Evolutionary conservation across 192 early-diverging fungal genomes (phyloP), one percentile per base, ranked within the genome.

Genomic region (Allomyces arbusculus): DNA sequence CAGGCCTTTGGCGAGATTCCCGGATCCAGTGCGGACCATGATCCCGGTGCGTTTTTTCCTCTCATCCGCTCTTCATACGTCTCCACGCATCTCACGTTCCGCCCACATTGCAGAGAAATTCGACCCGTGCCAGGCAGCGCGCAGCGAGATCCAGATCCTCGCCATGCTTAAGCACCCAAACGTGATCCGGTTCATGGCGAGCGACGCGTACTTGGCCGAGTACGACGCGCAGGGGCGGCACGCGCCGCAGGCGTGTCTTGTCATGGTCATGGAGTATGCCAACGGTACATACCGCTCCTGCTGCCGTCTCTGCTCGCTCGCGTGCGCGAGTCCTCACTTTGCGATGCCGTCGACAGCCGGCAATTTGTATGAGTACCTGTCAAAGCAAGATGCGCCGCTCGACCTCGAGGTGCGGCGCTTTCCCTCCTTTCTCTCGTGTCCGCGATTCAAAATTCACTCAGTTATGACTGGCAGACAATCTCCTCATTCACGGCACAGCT

Each of bases 131-230:
- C 33, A 40, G 33, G 33, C 33, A 16, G 12, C 50, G 16, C 50
- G 50, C 50, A 40, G 20, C 44, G 64, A 65, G 28, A 65, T 65
- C 44, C 64, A 65, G 44, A 44, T 65, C 33, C 64, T 65, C 16
- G 26, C 64, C 20, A 65, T 65, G 25, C 40, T 65, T 6, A 22
- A 44, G 11, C 64, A 65, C 64, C 40, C 64, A 45, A 65, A 65
- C 8, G 28, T 65, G n/a, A 40, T 65, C 22, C 33, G 33, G 11
- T 65, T 58, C 20, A 20, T 20, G 16, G 50, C 12, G 12, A 20
- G 50, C 12, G 50, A 14, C 16, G 12, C 50, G 3, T 58, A 58
- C 50, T 4, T n/a, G 50, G 12, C 16, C 50, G 50, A 58, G 12
- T 58, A 58, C 50, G 50, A 58, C 50, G 12, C 16, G 16, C 50